These are phyloP conservation scores for Phytophthora citrophthora DNA, from an alignment of 352 stramenopile genomes.

Conservation along the genomic window DNA sequence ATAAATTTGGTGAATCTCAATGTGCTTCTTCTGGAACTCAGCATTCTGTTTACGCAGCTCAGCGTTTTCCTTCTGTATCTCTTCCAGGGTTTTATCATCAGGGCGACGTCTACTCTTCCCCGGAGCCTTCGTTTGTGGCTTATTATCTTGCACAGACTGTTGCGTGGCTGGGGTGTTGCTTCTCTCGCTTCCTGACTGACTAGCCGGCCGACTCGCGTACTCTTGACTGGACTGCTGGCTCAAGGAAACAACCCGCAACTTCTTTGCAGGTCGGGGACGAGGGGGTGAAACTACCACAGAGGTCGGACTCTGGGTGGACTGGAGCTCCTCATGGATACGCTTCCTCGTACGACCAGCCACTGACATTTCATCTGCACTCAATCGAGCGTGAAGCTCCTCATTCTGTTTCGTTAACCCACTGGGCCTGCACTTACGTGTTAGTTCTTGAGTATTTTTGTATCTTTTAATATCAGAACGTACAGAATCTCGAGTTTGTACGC, in stretches of 20 bases:
- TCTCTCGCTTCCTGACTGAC: slow-evolving; percentile 5
- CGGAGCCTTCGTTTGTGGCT: background rate
- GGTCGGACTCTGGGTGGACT: slow-evolving; percentile 35
- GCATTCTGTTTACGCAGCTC: too few relatives aligned
- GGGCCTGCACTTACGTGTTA: slow-evolving; percentile 23
- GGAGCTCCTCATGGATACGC: slow-evolving; percentile 32
- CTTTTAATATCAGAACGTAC: slow-evolving; percentile 36
- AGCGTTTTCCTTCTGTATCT: background rate
- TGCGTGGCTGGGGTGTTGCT: slow-evolving; percentile 6
- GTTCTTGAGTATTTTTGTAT: background rate
- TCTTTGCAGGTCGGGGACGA: slow-evolving; percentile 27
- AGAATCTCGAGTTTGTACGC: slow-evolving; percentile 68
- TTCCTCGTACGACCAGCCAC: slow-evolving; percentile 29
- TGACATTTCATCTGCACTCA: slow-evolving; percentile 33
- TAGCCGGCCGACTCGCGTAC: slow-evolving; percentile 12
- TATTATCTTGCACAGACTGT: background rate
- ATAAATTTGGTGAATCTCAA: background rate
- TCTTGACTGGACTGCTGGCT: slow-evolving; percentile 18
- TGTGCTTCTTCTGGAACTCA: slow-evolving; percentile 5
- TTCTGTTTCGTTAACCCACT: slow-evolving; percentile 33
- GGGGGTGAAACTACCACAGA: slow-evolving; percentile 16
- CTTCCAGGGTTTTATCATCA: slow-evolving; percentile 18
- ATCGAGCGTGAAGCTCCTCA: slow-evolving; percentile 22
- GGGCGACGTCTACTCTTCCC: slow-evolving; percentile 21
- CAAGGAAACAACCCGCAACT: slow-evolving; percentile 1